Percentiles rank a stretch among this genome's conserved stretches.
phyloP scores from a whole-genome alignment of 2,329 filamentous ascomycete species.

The Elsinoe batatas region DNA sequence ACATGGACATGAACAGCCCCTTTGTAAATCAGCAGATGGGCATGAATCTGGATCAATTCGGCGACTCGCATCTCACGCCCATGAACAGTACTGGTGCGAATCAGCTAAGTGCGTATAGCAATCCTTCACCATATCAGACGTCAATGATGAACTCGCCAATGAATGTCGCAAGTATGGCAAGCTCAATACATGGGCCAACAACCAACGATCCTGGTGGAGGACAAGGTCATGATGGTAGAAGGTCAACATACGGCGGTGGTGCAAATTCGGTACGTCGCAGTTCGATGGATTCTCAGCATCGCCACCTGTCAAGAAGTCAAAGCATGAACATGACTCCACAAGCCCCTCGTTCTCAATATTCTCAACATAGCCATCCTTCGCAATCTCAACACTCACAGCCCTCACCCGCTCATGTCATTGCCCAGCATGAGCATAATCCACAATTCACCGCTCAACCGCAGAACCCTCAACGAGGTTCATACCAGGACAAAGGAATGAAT shows the following conservation, averaged over 20 bases:
- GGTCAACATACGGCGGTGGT: slow-evolving; percentile 4
- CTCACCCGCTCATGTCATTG: background rate
- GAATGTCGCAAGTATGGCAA: slow-evolving; percentile 17
- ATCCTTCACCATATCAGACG: slow-evolving; percentile 28
- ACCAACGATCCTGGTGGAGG: slow-evolving; percentile 23
- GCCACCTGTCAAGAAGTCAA: slow-evolving; percentile 20
- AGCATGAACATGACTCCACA: slow-evolving; percentile 11
- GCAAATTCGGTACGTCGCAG: background rate
- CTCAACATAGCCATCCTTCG: slow-evolving; percentile 7
- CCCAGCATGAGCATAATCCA: slow-evolving; percentile 6
- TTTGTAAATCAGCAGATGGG: slow-evolving; percentile 31
- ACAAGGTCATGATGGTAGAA: background rate
- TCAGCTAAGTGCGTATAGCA: slow-evolving; percentile 30
- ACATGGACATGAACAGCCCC: slow-evolving; percentile 35
- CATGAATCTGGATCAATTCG: slow-evolving; percentile 35
- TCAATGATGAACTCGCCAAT: slow-evolving; percentile 34
- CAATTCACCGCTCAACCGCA: slow-evolving; percentile 25
- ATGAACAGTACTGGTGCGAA: slow-evolving; percentile 30
- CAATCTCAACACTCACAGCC: background rate
- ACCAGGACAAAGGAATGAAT: slow-evolving; percentile 24
- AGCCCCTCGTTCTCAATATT: slow-evolving; percentile 9
- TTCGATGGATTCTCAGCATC: slow-evolving; percentile 12
- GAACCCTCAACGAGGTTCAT: slow-evolving; percentile 22
- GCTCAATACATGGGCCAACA: slow-evolving; percentile 25
- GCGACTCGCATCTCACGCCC: slow-evolving; percentile 24